Percentiles rank a stretch among this genome's conserved stretches.
Evolutionary conservation across 2,329 filamentous ascomycete species (phyloP).

Genomic region (Trichoderma hamatum): DNA sequence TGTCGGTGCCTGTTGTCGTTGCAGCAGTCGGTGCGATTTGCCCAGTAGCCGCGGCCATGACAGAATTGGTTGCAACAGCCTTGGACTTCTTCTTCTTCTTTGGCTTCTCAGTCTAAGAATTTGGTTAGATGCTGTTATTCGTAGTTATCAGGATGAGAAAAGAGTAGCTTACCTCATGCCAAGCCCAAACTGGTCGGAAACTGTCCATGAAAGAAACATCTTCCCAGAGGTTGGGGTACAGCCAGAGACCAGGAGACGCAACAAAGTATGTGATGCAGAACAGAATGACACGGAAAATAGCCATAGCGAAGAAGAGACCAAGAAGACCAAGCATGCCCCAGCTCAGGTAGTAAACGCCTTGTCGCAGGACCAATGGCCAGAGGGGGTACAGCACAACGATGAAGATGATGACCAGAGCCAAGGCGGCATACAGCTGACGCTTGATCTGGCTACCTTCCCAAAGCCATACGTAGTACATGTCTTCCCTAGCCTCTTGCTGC

Average conservation of each 20-base stretch:
- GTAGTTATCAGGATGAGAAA: not conserved
- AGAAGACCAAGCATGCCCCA: constrained; percentile 91
- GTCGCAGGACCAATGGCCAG: constrained; percentile 88
- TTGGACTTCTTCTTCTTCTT: constrained; percentile 62
- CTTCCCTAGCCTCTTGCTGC: constrained; percentile 85
- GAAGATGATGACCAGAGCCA: constrained; percentile 82
- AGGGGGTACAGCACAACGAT: constrained; percentile 91
- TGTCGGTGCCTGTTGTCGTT: constrained; percentile 60
- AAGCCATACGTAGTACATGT: constrained; percentile 95
- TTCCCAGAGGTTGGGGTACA: constrained; percentile 97
- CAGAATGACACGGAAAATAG: constrained; percentile 91
- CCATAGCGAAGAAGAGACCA: constrained; percentile 95
- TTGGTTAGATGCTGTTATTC: constrained; percentile 30
- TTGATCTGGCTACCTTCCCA: constrained; percentile 94
- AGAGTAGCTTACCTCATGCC: constrained; percentile 78
- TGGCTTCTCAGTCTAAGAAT: constrained; percentile 40
- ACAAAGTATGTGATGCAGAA: constrained; percentile 92
- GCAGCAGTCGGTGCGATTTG: constrained; percentile 56
- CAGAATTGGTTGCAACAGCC: constrained; percentile 43
- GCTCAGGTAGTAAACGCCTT: constrained; percentile 95
- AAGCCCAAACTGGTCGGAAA: constrained; percentile 94
- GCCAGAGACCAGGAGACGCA: constrained; percentile 86
- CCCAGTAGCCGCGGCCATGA: constrained; percentile 57
- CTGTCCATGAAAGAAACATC: constrained; percentile 98
- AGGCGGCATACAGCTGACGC: constrained; percentile 85